Percentiles rank a stretch among this genome's conserved stretches.
Evolutionary conservation across 2,329 filamentous ascomycete species (phyloP).

Genomic region (Amphichorda felina): DNA sequence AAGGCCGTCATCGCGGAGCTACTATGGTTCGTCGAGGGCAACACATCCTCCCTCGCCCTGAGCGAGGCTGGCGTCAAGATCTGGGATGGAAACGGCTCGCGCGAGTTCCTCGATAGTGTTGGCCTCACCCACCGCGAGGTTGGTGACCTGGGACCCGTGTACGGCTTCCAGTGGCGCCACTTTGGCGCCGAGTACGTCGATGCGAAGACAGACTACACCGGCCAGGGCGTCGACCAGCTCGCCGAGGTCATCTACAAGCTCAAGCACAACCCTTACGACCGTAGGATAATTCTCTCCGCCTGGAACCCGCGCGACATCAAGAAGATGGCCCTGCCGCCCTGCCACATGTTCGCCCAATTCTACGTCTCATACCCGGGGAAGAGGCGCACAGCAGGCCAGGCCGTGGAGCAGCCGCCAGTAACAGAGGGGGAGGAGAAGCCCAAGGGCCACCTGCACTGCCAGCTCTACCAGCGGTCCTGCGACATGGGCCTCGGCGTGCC

Average conservation of each 20-base stretch:
- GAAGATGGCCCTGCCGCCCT: constrained; percentile 87
- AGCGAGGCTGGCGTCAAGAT: constrained; percentile 80
- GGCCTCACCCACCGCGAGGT: constrained; percentile 71
- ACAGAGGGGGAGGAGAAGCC: constrained; percentile 18
- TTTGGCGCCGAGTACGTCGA: constrained; percentile 88
- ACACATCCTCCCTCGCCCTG: constrained; percentile 68
- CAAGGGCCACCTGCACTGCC: constrained; percentile 68
- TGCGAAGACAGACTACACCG: constrained; percentile 68
- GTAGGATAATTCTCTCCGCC: constrained; percentile 79
- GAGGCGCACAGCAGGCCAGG: constrained; percentile 1
- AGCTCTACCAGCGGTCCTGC: constrained; percentile 87
- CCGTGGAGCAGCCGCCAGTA: constrained; percentile 7
- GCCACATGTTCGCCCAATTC: constrained; percentile 97
- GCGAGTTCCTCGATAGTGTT: constrained; percentile 77
- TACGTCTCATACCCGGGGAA: constrained; percentile 64
- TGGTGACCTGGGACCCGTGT: constrained; percentile 89
- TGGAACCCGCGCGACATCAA: constrained; percentile 86
- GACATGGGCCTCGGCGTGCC: constrained; percentile 97
- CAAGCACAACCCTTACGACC: constrained; percentile 71
- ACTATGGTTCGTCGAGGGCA: constrained; percentile 87
- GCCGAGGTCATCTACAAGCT: constrained; percentile 84
- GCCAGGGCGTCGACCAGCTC: constrained; percentile 86
- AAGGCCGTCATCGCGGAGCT: constrained; percentile 85
- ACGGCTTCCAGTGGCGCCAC: constrained; percentile 98
- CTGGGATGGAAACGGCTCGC: constrained; percentile 94